Percentiles rank a stretch among this genome's conserved stretches.
phyloP scores from a whole-genome alignment of 331 rosid species.

The Quercus lobata region DNA sequence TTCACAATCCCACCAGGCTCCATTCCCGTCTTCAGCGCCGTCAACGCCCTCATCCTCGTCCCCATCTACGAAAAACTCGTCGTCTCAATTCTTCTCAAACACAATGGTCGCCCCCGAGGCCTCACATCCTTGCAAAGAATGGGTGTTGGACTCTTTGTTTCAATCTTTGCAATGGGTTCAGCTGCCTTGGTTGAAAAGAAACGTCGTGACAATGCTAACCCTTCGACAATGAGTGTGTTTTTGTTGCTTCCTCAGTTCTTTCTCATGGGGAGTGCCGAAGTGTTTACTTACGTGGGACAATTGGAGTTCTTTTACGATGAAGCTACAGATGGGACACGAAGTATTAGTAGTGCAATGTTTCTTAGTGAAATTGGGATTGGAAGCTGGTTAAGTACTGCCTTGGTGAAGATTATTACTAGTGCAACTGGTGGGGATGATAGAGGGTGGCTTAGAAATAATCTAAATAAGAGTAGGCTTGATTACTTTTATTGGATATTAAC shows the following conservation, averaged over 20 bases:
- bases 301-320: slow-evolving; percentile 56
- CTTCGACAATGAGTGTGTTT: slow-evolving; percentile 30
- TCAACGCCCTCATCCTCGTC: slow-evolving; percentile 39
- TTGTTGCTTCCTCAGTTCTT: slow-evolving; percentile 56
- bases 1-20: slow-evolving; percentile 50
- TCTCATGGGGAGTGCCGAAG: slow-evolving; percentile 43
- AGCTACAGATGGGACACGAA: slow-evolving; percentile 56
- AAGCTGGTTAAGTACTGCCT: slow-evolving; percentile 49
- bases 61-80: slow-evolving; percentile 43
- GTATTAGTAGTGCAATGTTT: slow-evolving; percentile 56
- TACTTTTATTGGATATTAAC: slow-evolving; percentile 49
- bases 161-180: slow-evolving; percentile 38
- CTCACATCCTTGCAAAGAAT: slow-evolving; percentile 49
- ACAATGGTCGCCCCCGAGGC: slow-evolving; percentile 47
- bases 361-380: slow-evolving; percentile 54
- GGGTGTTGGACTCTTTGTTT: slow-evolving; percentile 45
- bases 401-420: slow-evolving; percentile 33
- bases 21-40: slow-evolving; percentile 30
- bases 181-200: slow-evolving; percentile 40
- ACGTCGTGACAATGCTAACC: slow-evolving; percentile 24
- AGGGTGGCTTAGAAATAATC: slow-evolving; percentile 50
- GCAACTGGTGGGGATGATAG: slow-evolving; percentile 30
- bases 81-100: slow-evolving; percentile 31
- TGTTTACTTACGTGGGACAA: slow-evolving; percentile 56
- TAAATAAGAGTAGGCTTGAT: slow-evolving; percentile 39